Evolutionary conservation across 2,329 filamentous ascomycete species (phyloP), one percentile per base, ranked within the genome.

Genomic region (Blastomyces emzantsi): DNA sequence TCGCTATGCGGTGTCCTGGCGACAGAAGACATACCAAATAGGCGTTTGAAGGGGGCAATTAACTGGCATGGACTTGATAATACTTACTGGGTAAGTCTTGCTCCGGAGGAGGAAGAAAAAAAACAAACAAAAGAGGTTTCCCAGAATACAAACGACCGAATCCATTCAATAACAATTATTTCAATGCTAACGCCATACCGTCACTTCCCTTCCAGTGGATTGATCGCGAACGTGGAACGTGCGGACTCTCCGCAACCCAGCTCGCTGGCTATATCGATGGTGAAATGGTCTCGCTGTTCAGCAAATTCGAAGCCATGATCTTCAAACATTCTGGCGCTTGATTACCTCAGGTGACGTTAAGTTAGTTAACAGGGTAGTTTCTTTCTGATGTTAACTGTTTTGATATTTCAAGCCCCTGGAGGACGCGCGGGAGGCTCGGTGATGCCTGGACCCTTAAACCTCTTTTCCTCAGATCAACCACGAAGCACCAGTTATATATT

Each of bases 31-130:
- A 66, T 75, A 1, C 73, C 79, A 1, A 76, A 77, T 3, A 79
- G 78, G 74, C 79, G 79, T 55, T 78, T 79, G 3, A 72, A 75
- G 45, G 65, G 70, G 0, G 81, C 79, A 0, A 68, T 81, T 62
- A 76, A 73, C 2, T 81, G 79, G 80, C 79, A 78, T 8, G 81
- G 80, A 2, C 79, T 79, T 0, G 47, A 78, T 66, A 80, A 79
- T 0, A 67, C 81, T 28, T 60, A 74, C 2, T 83, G 80, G 81
- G 82, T 82, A 54, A 60, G 62, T 60, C 3, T 33, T 49, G 15
- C 39, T 43, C 3, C 11, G 19, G 28, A 33, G 30, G 6, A 33
- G 6, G 5, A 33, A 33, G 6, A 7, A 7, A 33, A 33, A 33
- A 33, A 7, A 33, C 1, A 25, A 28, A 3, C 6, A 13, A 58